Percentiles rank a stretch among this genome's conserved stretches.
Conservation (phyloP, 352 stramenopile species). For the Lagenidium giganteum region DNA sequence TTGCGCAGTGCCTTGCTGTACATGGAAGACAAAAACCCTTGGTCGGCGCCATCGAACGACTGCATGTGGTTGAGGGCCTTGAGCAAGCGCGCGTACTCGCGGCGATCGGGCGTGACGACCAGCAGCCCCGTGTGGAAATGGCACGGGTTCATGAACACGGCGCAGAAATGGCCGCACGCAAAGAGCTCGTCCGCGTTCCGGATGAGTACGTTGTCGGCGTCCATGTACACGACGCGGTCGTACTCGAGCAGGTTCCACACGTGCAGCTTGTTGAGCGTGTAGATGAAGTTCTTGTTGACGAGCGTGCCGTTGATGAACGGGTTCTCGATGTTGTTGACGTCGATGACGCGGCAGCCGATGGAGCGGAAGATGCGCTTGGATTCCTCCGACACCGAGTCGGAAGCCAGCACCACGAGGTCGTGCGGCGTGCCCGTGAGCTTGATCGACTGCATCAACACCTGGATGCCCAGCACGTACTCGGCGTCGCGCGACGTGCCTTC, state of each 20-base stretch:
- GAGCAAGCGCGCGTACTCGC: slow-evolving; percentile 71
- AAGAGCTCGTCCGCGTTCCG: slow-evolving; percentile 88
- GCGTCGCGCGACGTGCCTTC: slow-evolving; percentile 77
- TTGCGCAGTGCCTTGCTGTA: slow-evolving; percentile 77
- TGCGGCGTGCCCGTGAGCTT: slow-evolving; percentile 78
- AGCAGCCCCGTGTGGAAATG: slow-evolving; percentile 87
- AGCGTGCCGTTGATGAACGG: slow-evolving; percentile 73
- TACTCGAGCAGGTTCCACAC: slow-evolving; percentile 90
- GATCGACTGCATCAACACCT: slow-evolving; percentile 84
- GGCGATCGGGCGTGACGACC: slow-evolving; percentile 69
- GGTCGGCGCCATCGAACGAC: slow-evolving; percentile 77
- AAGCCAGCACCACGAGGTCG: slow-evolving; percentile 83
- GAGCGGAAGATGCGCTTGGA: slow-evolving; percentile 74
- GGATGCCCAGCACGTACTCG: slow-evolving; percentile 81
- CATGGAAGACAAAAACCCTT: slow-evolving; percentile 84
- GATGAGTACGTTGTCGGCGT: slow-evolving; percentile 88
- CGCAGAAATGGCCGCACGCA: slow-evolving; percentile 80
- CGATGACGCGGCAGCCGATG: slow-evolving; percentile 78
- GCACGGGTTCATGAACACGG: slow-evolving; percentile 89
- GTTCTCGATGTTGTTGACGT: slow-evolving; percentile 87
- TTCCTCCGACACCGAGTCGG: slow-evolving; percentile 72
- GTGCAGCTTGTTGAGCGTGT: slow-evolving; percentile 88
- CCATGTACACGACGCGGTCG: slow-evolving; percentile 87
- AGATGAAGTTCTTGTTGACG: slow-evolving; percentile 87
- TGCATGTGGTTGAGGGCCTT: slow-evolving; percentile 52